Evolutionary conservation across 148 eudicot species (phyloP).

Genomic region (Hydrangea macrophylla): DNA sequence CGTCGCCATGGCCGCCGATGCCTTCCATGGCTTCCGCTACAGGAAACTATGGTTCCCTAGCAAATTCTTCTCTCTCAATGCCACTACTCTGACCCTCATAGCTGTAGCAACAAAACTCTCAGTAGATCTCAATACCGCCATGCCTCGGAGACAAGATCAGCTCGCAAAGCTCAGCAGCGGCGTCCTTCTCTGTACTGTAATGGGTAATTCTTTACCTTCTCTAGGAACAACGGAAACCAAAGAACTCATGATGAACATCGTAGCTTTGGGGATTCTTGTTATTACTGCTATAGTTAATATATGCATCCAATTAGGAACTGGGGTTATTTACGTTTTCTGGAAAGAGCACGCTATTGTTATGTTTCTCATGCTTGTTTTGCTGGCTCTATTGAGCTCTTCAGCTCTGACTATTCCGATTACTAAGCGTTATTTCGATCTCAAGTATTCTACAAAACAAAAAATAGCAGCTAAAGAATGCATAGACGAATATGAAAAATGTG

Average conservation of each 20-base stretch:
- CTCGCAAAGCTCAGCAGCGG: conserved; percentile 40
- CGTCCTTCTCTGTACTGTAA: conserved; percentile 39
- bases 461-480: conserved; percentile 28
- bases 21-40: conserved; percentile 31
- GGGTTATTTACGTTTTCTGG: conserved; percentile 46
- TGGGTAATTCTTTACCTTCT: conserved; percentile 43
- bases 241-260: conserved; percentile 35
- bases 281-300: conserved; percentile 39
- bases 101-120: conserved; percentile 40
- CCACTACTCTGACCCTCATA: conserved; percentile 39
- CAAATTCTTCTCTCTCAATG: conserved; percentile 42
- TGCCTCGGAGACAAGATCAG: conserved; percentile 47
- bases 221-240: conserved; percentile 33
- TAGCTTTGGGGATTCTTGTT: conserved; percentile 45
- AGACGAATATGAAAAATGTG: background rate
- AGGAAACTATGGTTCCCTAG: conserved; percentile 42
- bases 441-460: conserved; percentile 30
- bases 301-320: conserved; percentile 40
- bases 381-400: conserved; percentile 27
- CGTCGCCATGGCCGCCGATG: conserved; percentile 40
- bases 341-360: conserved; percentile 34
- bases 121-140: conserved; percentile 50
- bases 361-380: conserved; percentile 37
- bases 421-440: conserved; percentile 27
- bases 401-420: conserved; percentile 37